phyloP scores from a whole-genome alignment of 306 rosid genomes.

The Cicer chorassanicum region DNA sequence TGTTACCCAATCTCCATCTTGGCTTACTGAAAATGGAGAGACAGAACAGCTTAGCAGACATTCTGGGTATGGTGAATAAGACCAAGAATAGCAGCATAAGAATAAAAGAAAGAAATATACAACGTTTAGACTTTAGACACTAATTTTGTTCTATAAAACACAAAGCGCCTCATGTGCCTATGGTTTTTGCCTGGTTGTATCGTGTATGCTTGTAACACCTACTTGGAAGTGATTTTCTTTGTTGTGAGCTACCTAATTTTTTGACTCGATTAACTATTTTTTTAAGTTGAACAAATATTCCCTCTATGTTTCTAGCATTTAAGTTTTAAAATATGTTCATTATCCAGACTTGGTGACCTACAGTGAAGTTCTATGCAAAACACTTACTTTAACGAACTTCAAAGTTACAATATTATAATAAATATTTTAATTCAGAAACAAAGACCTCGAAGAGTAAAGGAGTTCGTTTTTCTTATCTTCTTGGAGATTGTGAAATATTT shows the following conservation, averaged over 20 bases:
- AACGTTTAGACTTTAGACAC: neutral
- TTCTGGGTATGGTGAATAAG: too few species aligned
- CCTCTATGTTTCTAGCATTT: too few species aligned
- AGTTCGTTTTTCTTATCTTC: conserved; percentile 18
- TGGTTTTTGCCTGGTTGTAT: conserved; percentile 23
- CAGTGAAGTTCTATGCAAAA: too few species aligned
- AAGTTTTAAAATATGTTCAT: too few species aligned
- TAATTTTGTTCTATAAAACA: conserved; percentile 14
- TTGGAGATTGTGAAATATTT: conserved; percentile 22
- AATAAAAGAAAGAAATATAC: neutral
- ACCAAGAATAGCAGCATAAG: too few species aligned
- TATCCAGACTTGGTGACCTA: too few species aligned
- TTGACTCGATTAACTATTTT: neutral
- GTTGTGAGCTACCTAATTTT: neutral
- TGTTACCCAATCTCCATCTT: conserved; percentile 95
- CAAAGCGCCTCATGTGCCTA: neutral
- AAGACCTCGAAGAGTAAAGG: neutral
- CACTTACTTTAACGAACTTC: neutral
- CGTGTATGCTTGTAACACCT: neutral
- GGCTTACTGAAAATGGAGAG: conserved; percentile 66
- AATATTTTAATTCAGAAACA: conserved; percentile 36
- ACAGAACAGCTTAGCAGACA: too few species aligned
- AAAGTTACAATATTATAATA: neutral
- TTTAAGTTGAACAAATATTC: neutral
- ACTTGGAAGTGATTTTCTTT: neutral